phyloP scores from a whole-genome alignment of 176 grass and related monocot species.

The Alopecurus myosuroides region DNA sequence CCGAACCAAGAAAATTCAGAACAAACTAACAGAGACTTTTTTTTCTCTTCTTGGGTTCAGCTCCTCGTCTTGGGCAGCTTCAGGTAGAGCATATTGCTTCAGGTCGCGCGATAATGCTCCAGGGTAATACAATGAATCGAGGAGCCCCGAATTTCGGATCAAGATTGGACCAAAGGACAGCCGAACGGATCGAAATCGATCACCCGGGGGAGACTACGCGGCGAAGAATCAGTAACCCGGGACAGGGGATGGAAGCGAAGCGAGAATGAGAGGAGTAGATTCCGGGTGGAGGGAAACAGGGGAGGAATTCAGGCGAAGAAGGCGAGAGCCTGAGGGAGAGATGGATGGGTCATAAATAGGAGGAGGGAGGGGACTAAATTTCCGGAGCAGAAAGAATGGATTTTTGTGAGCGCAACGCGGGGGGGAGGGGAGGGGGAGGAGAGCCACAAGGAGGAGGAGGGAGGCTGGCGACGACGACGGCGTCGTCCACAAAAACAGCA shows the following conservation, averaged over 20 bases:
- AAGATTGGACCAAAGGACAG: neutral
- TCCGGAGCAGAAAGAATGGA: constrained; percentile 16
- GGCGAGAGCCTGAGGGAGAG: neutral
- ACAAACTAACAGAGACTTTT: neutral
- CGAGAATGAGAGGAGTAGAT: neutral
- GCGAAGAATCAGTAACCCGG: neutral
- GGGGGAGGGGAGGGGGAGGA: constrained; percentile 4
- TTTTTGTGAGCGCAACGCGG: constrained; percentile 4
- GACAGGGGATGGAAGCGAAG: neutral
- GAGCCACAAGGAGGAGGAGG: constrained; percentile 46
- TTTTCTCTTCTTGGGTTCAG: neutral
- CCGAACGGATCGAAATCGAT: constrained; percentile 30
- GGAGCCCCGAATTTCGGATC: neutral
- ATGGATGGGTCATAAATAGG: constrained; percentile 14
- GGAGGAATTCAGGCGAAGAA: neutral
- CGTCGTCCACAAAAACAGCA: constrained; percentile 51
- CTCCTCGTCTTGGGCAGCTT: constrained; percentile 35
- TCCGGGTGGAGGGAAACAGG: neutral
- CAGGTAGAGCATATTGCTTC: constrained; percentile 48
- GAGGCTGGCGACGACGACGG: constrained; percentile 24
- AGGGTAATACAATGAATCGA: neutral
- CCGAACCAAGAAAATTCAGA: constrained; percentile 3
- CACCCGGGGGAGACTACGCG: too few relatives aligned
- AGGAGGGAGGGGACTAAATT: constrained; percentile 5
- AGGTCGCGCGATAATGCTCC: constrained; percentile 27